A percentile compares a stretch with the other conserved stretches of the same genome.
These are phyloP conservation scores for Papiliotrema terrestris DNA, from an alignment of 1,284 basidiomycete genomes.

Conservation along the genomic window DNA sequence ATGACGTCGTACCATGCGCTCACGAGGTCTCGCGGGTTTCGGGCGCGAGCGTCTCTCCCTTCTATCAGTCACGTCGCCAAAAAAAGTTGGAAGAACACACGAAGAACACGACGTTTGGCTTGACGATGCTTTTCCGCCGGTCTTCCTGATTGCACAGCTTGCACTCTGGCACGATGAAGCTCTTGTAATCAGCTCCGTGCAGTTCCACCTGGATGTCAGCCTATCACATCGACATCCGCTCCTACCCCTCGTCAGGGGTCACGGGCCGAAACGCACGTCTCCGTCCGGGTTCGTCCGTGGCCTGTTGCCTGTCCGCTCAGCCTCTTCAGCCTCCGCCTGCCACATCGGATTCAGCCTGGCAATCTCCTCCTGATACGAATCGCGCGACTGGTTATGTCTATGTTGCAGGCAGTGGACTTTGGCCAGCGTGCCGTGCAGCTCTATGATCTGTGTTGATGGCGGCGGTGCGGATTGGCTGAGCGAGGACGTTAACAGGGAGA, in stretches of 20 bases:
- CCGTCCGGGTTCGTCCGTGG: constrained; percentile 87
- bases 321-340: constrained; percentile 65
- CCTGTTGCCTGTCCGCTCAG: constrained; percentile 60
- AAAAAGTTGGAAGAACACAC: constrained; percentile 14
- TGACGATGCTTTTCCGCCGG: constrained; percentile 57
- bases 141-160: constrained; percentile 60
- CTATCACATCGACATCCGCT: no score
- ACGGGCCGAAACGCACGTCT: constrained; percentile 63
- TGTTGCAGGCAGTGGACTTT: constrained; percentile 68
- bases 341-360: constrained; percentile 72
- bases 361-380: constrained; percentile 69
- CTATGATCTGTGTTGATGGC: constrained; percentile 59
- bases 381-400: constrained; percentile 64
- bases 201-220: constrained; percentile 63
- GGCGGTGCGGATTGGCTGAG: constrained; percentile 5
- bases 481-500: constrained; percentile 46
- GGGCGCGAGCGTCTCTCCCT: constrained; percentile 70
- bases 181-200: constrained; percentile 67
- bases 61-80: not conserved
- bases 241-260: no score
- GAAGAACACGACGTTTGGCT: constrained; percentile 83
- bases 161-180: constrained; percentile 76
- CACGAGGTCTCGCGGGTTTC: constrained; percentile 67
- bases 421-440: constrained; percentile 84
- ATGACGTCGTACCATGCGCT: constrained; percentile 33